Evolutionary conservation across 805 yeast species (phyloP), one percentile per base, ranked within the genome.

Genomic region (Jamesozyma lodderae): DNA sequence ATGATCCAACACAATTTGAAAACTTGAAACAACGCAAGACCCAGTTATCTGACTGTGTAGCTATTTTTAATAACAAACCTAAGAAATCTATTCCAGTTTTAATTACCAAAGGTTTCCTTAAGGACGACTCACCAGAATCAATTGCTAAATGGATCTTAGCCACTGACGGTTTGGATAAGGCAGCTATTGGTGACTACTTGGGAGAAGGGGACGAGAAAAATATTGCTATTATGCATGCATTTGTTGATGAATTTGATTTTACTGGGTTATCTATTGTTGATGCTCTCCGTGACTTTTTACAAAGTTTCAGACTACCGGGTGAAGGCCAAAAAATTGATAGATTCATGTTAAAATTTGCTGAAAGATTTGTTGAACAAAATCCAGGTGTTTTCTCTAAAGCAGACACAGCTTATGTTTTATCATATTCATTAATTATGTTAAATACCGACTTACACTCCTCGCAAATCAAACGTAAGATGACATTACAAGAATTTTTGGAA

Each of bases 291-390:
- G 67, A 64, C 13, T 86, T 86, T 53, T 69, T 92, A 42, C 98
- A 94, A 55, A 71, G 77, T 34, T 94, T 92, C 64, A 72, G 98
- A 58, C 70, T 92, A 42, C 98, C 99, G 2, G 99, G 99, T 36
- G 99, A 92, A 63, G 88, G 96, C 4, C 99, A 92, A 64, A 90
- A 92, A 55, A 90, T 92, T 56, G 98, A 92, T 67, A 73, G 99
- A 50, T 86, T 79, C 56, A 85, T 94, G 96, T 73, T 92, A 57
- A 90, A 92, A 55, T 94, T 94, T 67, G 98, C 98, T 4, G 95
- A 86, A 60, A 72, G 94, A 48, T 92, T 79, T 55, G 79, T 79
- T 17, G 78, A 82, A 46, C 96, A 90, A 44, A 92, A 92, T 55
- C 95, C 96, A 8, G 68, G 68, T n/a, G 70, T 79, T 0, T 90